phyloP scores from a whole-genome alignment of 2,329 filamentous ascomycete species.

The Septoria petroselini region DNA sequence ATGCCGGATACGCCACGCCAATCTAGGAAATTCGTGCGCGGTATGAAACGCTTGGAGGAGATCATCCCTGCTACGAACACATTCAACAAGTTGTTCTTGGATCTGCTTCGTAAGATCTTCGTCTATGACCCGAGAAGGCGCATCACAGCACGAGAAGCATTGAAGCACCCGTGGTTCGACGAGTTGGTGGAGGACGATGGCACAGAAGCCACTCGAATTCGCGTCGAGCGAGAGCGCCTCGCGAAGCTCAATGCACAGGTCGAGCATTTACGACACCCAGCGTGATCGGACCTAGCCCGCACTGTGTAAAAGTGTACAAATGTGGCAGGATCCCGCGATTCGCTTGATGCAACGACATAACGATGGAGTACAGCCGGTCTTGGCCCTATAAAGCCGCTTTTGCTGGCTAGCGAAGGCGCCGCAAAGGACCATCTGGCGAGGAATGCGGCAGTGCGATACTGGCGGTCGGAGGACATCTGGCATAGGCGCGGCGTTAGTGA shows the following conservation, averaged over 20 bases:
- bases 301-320: not conserved
- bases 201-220: conserved; percentile 60
- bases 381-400: not conserved
- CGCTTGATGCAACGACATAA: conserved; percentile 5
- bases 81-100: conserved; percentile 63
- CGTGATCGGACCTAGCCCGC: not conserved
- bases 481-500: conserved; percentile 16
- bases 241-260: conserved; percentile 20
- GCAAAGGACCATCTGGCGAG: not conserved
- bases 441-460: conserved; percentile 14
- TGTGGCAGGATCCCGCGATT: not conserved
- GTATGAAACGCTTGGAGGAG: conserved; percentile 62
- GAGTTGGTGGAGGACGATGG: conserved; percentile 63
- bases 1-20: conserved; percentile 61
- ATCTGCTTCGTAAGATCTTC: conserved; percentile 61
- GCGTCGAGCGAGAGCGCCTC: conserved; percentile 33
- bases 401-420: not conserved
- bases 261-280: conserved; percentile 7
- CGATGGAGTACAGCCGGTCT: conserved; percentile 11
- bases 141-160: conserved; percentile 62
- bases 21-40: conserved; percentile 64
- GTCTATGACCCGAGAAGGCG: conserved; percentile 64
- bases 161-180: conserved; percentile 66
- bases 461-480: conserved; percentile 8
- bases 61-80: conserved; percentile 57